Base-by-base conservation (phyloP, 106 monocot species). In the Allium cepa region DNA sequence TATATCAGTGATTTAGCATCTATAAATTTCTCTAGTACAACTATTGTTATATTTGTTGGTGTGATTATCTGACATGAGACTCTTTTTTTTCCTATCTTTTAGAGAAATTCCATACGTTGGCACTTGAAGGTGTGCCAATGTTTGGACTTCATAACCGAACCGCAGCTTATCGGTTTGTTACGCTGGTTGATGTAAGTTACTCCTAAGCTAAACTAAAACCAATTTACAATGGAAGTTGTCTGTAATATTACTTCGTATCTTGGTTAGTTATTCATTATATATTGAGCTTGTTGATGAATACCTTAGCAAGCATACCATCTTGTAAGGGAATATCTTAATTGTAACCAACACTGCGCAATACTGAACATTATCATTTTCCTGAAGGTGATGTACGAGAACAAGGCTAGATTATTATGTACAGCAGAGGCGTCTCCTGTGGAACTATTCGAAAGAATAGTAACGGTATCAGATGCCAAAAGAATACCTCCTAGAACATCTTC, bases 321-420 rank as follows among this genome's bases (percentile, higher is more conserved):
- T 36, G 36, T 36, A 36, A 36, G 1, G 36, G 36, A 0, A 36
- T 36, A 36, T 36, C 36, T 2, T 1, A 36, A 36, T 5, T 36
- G 36, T 5, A 36, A 36, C 5, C 36, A 1, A 36, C 1, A 0
- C 36, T 36, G 36, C 3, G 36, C 36, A 36, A 36, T 36, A 36
- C 36, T 36, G 36, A 36, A 36, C 36, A 36, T 5, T 36, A 5
- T 36, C 5, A 5, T 36, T 36, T 36, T 3, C 36, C 56, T 64
- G 63, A 72, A 99, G 97, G 97, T 99, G 55, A 93, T 99, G 97
- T 99, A 99, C 69, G 97, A 99, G 67, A 90, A 71, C 62, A 92
- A 73, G 68, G 84, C 75, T 4, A 86, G 87, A 73, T 58, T 99
- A 50, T 59, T 99, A 45, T 99, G 97, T 49, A 93, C 90, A 46